Conservation (phyloP, 2,329 filamentous ascomycete genomes). For the Xylariaceae sp. region DNA sequence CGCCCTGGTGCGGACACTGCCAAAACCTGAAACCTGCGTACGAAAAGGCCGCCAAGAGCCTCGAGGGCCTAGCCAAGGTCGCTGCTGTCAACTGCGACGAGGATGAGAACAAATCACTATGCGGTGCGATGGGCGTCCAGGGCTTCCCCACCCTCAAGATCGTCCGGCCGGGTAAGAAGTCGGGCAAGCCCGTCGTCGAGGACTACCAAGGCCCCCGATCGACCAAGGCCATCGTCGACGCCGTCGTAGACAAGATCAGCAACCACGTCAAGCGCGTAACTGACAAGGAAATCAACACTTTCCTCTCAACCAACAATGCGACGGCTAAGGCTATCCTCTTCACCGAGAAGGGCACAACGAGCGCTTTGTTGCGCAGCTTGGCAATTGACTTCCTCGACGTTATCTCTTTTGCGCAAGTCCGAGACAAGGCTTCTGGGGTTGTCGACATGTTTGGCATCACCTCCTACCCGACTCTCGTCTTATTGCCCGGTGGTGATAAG, state of each 20-base stretch:
- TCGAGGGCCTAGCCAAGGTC: conserved; percentile 89
- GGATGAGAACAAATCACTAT: conserved; percentile 83
- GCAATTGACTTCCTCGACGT: conserved; percentile 86
- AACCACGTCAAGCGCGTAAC: conserved; percentile 81
- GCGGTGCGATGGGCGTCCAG: conserved; percentile 77
- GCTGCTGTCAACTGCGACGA: conserved; percentile 94
- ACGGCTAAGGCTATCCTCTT: conserved; percentile 84
- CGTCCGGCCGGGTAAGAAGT: conserved; percentile 67
- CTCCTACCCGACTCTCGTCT: conserved; percentile 73
- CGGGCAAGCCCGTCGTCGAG: conserved; percentile 69
- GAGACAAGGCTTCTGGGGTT: conserved; percentile 68
- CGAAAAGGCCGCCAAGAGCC: conserved; percentile 84
- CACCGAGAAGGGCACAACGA: conserved; percentile 85
- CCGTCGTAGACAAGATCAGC: conserved; percentile 79
- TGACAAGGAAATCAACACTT: conserved; percentile 72
- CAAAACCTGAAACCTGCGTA: conserved; percentile 92
- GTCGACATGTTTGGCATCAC: conserved; percentile 69
- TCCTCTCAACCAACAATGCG: conserved; percentile 61
- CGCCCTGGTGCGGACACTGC: conserved; percentile 97
- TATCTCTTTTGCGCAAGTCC: conserved; percentile 74
- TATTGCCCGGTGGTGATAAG: conserved; percentile 66
- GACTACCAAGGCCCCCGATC: conserved; percentile 82
- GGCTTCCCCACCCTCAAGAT: conserved; percentile 97
- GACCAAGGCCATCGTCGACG: conserved; percentile 82
- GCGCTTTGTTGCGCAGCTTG: conserved; percentile 72